Base-by-base conservation (phyloP, 768 basidiomycete species). In the Termitomyces sp. region DNA sequence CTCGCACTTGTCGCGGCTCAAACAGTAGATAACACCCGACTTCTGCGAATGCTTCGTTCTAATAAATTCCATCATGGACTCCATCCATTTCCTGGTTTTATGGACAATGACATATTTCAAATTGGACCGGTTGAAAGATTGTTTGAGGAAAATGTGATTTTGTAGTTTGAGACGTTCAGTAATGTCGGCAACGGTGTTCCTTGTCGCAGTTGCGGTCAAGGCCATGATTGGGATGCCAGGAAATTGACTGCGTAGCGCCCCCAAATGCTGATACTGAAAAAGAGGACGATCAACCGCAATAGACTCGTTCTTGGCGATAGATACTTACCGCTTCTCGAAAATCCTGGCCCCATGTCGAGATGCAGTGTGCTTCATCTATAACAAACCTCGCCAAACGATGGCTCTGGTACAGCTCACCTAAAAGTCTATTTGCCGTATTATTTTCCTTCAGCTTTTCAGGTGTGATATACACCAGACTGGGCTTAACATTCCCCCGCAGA, bases 51-150 rank as follows among this genome's bases (percentile, higher is more conserved):
- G 85, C 28, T 82, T 76, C 2, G 71, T 67, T 50, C 81, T 72
- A 70, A 98, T 88, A 69, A 86, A 92, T 1, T 75, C 76, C 30
- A 82, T 82, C 53, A 98, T 92, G 9, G 87, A 83, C 9, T 84
- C 71, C 2, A 82, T 59, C 28, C 81, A 71, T 36, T 79, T 77
- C 18, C 70, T 77, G 70, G 61, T 73, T 63, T 71, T 78, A 49
- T 61, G 72, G 60, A 68, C 75, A 73, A 75, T 92, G 72, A 49
- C 79, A 75, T 99, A 99, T 56, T 81, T 77, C 6, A 99, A 79
- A 70, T 99, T 99, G n/a, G 86, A 79, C 4, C 97, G 88, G 67
- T 99, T 98, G 76, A 97, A 97, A 0, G 95, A 95, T 65, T 93
- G 89, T 2, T 76, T 81, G 57, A 96, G 81, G 26, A 82, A 77